These are phyloP conservation scores for Pythium aquatile DNA, from an alignment of 352 stramenopile species.

Conservation along the genomic window DNA sequence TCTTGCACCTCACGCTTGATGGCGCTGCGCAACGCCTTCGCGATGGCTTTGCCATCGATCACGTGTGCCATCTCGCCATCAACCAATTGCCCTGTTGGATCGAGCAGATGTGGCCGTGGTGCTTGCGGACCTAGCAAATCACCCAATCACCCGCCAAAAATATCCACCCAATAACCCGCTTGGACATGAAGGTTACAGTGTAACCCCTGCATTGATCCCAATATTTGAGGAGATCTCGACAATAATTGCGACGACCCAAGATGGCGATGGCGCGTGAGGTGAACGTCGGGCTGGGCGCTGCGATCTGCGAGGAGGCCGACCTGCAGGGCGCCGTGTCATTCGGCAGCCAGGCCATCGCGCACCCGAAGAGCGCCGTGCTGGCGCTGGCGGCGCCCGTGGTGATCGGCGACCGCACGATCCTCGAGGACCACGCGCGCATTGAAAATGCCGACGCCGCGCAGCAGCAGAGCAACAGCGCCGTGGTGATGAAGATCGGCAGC, in stretches of 20 bases:
- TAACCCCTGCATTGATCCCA: not conserved
- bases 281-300: conserved; percentile 25
- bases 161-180: not conserved
- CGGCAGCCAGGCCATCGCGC: conserved; percentile 31
- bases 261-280: conserved; percentile 16
- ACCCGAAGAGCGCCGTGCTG: conserved; percentile 25
- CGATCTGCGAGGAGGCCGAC: conserved; percentile 38
- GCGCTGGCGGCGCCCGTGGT: conserved; percentile 47
- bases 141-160: not conserved
- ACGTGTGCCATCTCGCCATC: conserved; percentile 34
- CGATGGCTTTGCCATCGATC: conserved; percentile 73
- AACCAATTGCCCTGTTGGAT: conserved; percentile 5
- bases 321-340: conserved; percentile 31
- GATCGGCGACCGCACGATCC: conserved; percentile 74
- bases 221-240: not conserved
- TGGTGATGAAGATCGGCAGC: conserved; percentile 52
- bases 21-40: conserved; percentile 52
- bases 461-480: conserved; percentile 16
- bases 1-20: conserved; percentile 62
- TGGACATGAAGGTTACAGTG: not conserved
- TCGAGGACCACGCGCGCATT: conserved; percentile 45
- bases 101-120: not conserved
- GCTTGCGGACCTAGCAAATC: not conserved
- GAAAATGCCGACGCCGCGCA: conserved; percentile 31
- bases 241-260: not conserved